Evolutionary conservation across 306 rosid species (phyloP).

Genomic region (Prunus campanulata): DNA sequence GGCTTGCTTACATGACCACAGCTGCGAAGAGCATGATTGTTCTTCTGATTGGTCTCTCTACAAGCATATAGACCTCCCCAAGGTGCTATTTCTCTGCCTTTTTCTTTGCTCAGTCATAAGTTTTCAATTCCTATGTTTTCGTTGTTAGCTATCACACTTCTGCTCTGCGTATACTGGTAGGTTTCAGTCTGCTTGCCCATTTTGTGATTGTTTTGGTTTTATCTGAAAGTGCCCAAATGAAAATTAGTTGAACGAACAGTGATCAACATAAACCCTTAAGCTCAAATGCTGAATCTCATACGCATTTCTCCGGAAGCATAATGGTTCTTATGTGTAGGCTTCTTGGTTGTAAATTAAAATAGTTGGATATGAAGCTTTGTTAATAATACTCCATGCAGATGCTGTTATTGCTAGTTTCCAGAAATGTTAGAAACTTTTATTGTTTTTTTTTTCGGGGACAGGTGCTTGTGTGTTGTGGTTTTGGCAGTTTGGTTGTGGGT

Average conservation of each 20-base stretch:
- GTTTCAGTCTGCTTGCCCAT: neutral
- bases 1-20: slow-evolving; percentile 95
- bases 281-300: neutral
- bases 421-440: neutral
- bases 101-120: neutral
- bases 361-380: neutral
- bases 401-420: neutral
- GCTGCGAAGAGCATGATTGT: slow-evolving; percentile 94
- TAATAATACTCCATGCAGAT: neutral
- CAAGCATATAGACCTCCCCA: slow-evolving; percentile 80
- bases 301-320: neutral
- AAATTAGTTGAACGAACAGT: neutral
- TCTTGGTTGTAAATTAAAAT: neutral
- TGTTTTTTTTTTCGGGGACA: neutral
- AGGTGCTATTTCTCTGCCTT: slow-evolving; percentile 35
- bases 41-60: slow-evolving; percentile 91
- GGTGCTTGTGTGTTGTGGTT: neutral
- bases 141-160: neutral
- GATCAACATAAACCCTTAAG: neutral
- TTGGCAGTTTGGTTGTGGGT: slow-evolving; percentile 1
- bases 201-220: neutral
- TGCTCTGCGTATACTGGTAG: neutral
- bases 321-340: neutral
- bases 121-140: neutral
- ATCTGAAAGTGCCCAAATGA: neutral